Evolutionary conservation across 306 rosid genomes (phyloP).

Genomic region (Trifolium subterraneum): DNA sequence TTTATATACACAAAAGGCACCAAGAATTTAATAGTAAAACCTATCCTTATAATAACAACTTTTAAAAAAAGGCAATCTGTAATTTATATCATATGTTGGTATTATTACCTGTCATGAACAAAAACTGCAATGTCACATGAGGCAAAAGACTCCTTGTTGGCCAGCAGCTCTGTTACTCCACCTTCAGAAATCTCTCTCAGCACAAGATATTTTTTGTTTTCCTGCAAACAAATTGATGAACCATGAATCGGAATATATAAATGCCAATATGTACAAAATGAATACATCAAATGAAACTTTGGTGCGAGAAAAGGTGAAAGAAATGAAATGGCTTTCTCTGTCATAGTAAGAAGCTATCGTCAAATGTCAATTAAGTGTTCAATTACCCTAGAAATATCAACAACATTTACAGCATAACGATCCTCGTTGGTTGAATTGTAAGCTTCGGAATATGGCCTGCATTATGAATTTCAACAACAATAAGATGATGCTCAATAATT

Average conservation of each 20-base stretch:
- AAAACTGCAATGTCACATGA: slow-evolving; percentile 87
- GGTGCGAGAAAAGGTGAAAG: neutral
- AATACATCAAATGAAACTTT: neutral
- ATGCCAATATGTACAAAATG: slow-evolving; percentile 39
- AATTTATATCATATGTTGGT: neutral
- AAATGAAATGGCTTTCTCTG: neutral
- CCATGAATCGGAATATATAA: neutral
- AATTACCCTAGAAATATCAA: slow-evolving; percentile 51
- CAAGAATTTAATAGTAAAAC: neutral
- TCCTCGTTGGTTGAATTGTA: slow-evolving; percentile 69
- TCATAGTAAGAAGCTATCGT: slow-evolving; percentile 2
- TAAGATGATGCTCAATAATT: neutral
- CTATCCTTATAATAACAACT: neutral
- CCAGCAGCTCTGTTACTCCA: slow-evolving; percentile 63
- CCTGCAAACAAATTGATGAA: slow-evolving; percentile 41
- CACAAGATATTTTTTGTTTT: slow-evolving; percentile 68
- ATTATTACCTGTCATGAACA: slow-evolving; percentile 77
- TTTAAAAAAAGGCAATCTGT: neutral
- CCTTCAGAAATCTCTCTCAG: slow-evolving; percentile 88
- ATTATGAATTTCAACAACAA: slow-evolving; percentile 36
- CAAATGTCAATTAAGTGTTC: slow-evolving; percentile 4
- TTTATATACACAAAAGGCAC: neutral
- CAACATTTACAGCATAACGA: slow-evolving; percentile 72
- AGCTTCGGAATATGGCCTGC: slow-evolving; percentile 61
- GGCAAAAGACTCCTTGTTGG: slow-evolving; percentile 84